These are phyloP conservation scores for Tubosaeta brunneosetosa DNA, from an alignment of 768 basidiomycete genomes.

Conservation along the genomic window DNA sequence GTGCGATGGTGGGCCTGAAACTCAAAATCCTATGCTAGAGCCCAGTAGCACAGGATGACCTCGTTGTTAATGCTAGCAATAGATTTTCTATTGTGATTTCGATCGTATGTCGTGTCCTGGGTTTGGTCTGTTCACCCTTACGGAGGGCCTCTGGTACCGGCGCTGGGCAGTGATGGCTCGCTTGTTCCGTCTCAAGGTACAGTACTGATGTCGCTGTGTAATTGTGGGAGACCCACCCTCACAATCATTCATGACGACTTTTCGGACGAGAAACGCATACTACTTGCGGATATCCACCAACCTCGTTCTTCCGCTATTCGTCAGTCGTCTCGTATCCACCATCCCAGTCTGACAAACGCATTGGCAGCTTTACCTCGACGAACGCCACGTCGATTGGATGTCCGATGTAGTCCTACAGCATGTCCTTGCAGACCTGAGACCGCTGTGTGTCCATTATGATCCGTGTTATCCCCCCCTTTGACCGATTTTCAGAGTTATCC, in stretches of 20 bases:
- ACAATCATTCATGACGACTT: constrained; percentile 44
- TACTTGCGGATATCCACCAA: constrained; percentile 78
- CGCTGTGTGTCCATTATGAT: constrained; percentile 43
- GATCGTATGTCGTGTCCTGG: too few species aligned
- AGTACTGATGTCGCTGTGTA: too few species aligned
- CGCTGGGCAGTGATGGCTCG: too few species aligned
- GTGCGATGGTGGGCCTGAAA: too few species aligned
- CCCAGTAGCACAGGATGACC: constrained; percentile 59
- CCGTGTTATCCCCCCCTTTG: background rate
- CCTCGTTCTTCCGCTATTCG: constrained; percentile 75
- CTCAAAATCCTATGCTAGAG: constrained; percentile 69
- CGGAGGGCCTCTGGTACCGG: too few species aligned
- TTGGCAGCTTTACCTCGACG: constrained; percentile 76
- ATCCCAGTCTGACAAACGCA: constrained; percentile 5
- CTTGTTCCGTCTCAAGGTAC: too few species aligned
- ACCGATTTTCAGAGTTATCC: constrained; percentile 47
- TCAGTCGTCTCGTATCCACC: constrained; percentile 28
- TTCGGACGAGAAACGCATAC: constrained; percentile 69
- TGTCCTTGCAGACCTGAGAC: constrained; percentile 74
- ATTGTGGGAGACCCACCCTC: too few species aligned
- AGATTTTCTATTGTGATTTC: too few species aligned
- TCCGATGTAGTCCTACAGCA: constrained; percentile 73
- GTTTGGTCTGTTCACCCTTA: too few species aligned
- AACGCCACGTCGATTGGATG: constrained; percentile 89
- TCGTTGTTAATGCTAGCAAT: constrained; percentile 59